Percentiles rank a stretch among this genome's conserved stretches.
phyloP scores from a whole-genome alignment of 139 green algal genomes.

The Chlamydomonas asymmetrica region DNA sequence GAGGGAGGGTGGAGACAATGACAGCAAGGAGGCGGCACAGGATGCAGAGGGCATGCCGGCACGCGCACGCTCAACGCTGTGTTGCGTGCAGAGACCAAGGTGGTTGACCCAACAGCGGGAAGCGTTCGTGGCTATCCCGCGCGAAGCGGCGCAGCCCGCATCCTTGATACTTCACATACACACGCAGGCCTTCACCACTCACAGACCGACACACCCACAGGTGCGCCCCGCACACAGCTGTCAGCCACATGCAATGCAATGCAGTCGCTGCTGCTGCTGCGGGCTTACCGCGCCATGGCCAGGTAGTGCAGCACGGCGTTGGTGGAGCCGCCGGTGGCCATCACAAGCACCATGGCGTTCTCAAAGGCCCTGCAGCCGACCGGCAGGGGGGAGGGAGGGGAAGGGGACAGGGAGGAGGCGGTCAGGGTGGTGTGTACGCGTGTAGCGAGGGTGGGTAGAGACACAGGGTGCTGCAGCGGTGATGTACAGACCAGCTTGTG shows the following conservation, averaged over 20 bases:
- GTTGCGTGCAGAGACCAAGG: no score
- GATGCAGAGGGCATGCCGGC: background rate
- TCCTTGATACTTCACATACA: no score
- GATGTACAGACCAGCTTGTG: conserved; percentile 18
- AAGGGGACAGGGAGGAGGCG: background rate
- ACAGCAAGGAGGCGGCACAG: background rate
- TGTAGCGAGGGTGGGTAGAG: background rate
- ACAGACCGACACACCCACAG: no score
- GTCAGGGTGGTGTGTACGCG: background rate
- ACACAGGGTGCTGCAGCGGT: no score
- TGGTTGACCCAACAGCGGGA: no score
- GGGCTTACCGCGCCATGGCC: conserved; percentile 71
- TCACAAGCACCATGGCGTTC: conserved; percentile 93
- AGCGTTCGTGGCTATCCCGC: no score
- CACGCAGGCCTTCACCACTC: no score
- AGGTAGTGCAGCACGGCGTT: conserved; percentile 94
- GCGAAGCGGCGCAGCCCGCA: no score
- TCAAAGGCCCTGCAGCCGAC: conserved; percentile 81
- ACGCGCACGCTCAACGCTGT: no score
- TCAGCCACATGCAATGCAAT: no score
- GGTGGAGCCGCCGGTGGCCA: conserved; percentile 93
- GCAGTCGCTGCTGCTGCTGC: no score
- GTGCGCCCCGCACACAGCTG: no score
- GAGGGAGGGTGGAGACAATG: background rate
- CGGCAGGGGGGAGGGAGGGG: background rate